These are phyloP conservation scores for Acrocalymma vagum DNA, from an alignment of 2,329 filamentous ascomycete species.

Conservation along the genomic window DNA sequence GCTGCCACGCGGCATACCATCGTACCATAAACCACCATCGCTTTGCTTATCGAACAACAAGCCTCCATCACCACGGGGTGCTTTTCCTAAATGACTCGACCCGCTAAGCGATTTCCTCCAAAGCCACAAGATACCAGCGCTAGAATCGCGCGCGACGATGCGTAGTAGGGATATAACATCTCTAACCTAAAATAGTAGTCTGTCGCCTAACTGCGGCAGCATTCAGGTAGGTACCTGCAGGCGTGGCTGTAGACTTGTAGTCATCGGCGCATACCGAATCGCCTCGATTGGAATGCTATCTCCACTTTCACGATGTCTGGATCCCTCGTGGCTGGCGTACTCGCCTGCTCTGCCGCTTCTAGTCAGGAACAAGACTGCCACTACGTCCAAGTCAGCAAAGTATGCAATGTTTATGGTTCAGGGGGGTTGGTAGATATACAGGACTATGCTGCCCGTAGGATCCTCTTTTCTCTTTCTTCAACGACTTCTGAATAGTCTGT, in stretches of 20 bases:
- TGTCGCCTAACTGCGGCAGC: too few species aligned
- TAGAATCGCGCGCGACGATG: too few species aligned
- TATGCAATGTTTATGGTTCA: slow-evolving; percentile 3
- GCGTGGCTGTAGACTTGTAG: slow-evolving; percentile 10
- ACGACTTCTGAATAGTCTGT: slow-evolving; percentile 32
- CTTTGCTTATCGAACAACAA: too few species aligned
- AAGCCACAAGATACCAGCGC: too few species aligned
- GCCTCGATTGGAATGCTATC: slow-evolving; percentile 4
- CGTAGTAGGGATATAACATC: too few species aligned
- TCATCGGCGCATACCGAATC: slow-evolving; percentile 5
- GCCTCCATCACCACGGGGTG: too few species aligned
- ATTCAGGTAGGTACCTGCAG: slow-evolving; percentile 30
- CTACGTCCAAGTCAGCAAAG: slow-evolving; percentile 7
- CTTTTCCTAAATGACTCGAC: too few species aligned
- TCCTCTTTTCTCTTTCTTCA: slow-evolving; percentile 14
- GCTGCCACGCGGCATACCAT: too few species aligned
- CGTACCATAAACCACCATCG: too few species aligned
- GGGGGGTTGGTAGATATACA: slow-evolving; percentile 22
- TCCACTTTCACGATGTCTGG: slow-evolving; percentile 1
- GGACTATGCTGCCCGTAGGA: background rate
- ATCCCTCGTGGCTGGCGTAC: slow-evolving; percentile 16
- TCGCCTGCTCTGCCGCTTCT: slow-evolving; percentile 2
- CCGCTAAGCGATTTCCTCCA: too few species aligned
- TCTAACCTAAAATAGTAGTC: too few species aligned
- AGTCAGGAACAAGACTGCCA: slow-evolving; percentile 6